Conservation (phyloP, 441 rosid genomes). For the Rhodomyrtus psidioides region DNA sequence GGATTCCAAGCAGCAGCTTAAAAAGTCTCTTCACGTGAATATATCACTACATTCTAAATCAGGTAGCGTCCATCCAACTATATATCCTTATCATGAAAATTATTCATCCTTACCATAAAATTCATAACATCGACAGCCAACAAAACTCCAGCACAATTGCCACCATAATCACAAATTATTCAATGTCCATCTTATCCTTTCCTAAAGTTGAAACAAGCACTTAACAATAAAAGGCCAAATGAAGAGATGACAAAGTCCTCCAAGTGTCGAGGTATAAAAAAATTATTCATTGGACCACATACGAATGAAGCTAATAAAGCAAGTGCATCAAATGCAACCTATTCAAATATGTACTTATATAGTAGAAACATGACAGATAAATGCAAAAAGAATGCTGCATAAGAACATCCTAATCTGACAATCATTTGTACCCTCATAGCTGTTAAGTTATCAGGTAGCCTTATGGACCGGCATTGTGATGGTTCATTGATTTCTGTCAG, state of each 20-base stretch:
- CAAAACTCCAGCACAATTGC: background rate
- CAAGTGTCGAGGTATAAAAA: background rate
- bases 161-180: background rate
- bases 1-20: background rate
- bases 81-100: background rate
- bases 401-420: background rate
- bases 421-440: slow-evolving; percentile 52
- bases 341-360: background rate
- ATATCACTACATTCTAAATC: background rate
- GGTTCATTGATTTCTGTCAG: slow-evolving; percentile 68
- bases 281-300: background rate
- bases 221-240: background rate
- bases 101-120: background rate
- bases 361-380: background rate
- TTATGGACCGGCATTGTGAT: slow-evolving; percentile 71
- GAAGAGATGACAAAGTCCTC: background rate
- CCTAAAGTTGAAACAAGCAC: background rate
- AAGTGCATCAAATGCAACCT: background rate
- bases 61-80: background rate
- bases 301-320: background rate
- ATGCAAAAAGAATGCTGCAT: background rate
- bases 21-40: background rate
- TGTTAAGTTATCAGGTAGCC: slow-evolving; percentile 53
- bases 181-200: background rate
- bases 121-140: background rate